Conservation (phyloP, 305 asterid species). For the Fraxinus dipetala region DNA sequence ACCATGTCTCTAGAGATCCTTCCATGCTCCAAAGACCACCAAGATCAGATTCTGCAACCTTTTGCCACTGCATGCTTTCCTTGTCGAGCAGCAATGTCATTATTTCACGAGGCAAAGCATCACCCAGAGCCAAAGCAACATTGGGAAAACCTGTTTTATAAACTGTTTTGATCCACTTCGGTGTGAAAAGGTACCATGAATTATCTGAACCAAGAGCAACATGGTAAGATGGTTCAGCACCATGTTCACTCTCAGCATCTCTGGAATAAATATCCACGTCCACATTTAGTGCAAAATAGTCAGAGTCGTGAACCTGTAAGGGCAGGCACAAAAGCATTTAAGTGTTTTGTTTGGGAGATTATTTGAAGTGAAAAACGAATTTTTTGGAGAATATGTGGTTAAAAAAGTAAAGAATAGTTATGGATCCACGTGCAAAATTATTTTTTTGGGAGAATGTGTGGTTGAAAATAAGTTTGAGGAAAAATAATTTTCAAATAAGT, state of each 20-base stretch:
- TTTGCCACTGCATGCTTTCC: constrained; percentile 86
- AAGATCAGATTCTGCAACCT: constrained; percentile 77
- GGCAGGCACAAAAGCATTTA: constrained; percentile 20
- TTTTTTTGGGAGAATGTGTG: not conserved
- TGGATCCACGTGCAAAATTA: not conserved
- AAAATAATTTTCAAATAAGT: not conserved
- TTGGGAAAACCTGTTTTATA: constrained; percentile 89
- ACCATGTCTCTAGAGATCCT: constrained; percentile 99
- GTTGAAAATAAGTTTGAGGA: not conserved
- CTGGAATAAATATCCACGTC: constrained; percentile 31
- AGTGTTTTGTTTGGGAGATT: not conserved
- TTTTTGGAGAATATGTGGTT: not conserved
- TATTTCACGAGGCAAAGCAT: constrained; percentile 78
- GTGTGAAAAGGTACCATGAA: constrained; percentile 97
- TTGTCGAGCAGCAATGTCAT: constrained; percentile 71
- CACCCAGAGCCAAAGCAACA: constrained; percentile 68
- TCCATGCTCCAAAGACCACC: constrained; percentile 95
- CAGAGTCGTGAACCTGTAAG: constrained; percentile 64
- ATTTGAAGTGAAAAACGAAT: not conserved
- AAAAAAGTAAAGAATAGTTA: not conserved
- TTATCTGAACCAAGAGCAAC: constrained; percentile 97
- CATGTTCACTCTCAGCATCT: constrained; percentile 37
- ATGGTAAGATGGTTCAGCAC: constrained; percentile 63
- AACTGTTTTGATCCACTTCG: constrained; percentile 83
- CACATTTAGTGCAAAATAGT: constrained; percentile 48